Base-by-base conservation (phyloP, 495 filamentous ascomycete genomes). In the Umbilicaria muhlenbergii region DNA sequence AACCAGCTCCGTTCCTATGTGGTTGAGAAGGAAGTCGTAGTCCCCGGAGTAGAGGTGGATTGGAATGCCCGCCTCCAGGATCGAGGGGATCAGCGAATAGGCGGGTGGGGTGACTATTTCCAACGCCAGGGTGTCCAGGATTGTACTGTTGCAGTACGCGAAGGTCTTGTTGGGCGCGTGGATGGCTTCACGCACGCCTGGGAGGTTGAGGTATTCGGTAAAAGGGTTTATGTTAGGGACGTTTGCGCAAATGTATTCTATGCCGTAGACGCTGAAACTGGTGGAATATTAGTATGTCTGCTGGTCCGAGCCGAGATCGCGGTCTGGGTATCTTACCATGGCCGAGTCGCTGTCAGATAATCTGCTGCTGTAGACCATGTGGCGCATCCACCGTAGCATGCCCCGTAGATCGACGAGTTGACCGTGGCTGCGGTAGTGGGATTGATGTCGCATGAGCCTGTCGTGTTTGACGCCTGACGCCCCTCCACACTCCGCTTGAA, bases 21-120 rank as follows among this genome's bases (percentile, higher is more conserved):
- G 60, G 34, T 65, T 67, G 45, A 64, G 46, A 31, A 66, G 36
- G 53, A 66, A 55, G 47, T 67, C 64, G 51, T 56, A 50, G 34
- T 66, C 58, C 14, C 64, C 64, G 18, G 54, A 55, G 41, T 62
- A 67, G 32, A 67, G 36, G 42, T 66, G 60, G 11, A 67, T 48
- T 11, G 55, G 53, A 44, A 65, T 41, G 13, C 61, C 66, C 11
- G 46, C 41, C 0, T 53, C 64, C 16, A 67, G 40, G 35, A 67
- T 46, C 7, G 37, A 37, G 1, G 61, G 64, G 15, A 66, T 51
- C 15, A 68, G 41, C 6, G 28, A 24, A 44, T 66, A 65, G 11
- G 53, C 58, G 1, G 60, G 60, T 32, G 48, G 43, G 8, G 28
- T 48, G 16, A 51, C 44, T 2, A 59, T 47, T 34, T 41, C 49